These are phyloP conservation scores for Beauveria asiatica DNA, from an alignment of 2,329 filamentous ascomycete genomes.

Conservation along the genomic window DNA sequence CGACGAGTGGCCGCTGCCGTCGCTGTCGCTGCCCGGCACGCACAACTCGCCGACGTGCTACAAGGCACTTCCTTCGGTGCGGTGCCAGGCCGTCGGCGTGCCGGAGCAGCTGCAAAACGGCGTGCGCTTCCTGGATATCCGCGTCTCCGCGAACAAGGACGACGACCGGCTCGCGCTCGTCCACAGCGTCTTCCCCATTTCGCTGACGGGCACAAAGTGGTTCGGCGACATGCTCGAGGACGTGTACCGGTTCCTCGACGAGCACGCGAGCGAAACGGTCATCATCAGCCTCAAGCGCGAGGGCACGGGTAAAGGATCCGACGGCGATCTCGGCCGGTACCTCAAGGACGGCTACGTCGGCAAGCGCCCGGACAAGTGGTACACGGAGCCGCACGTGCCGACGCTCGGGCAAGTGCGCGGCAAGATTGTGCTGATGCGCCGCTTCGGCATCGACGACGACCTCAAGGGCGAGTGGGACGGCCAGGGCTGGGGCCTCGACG, in stretches of 20 bases:
- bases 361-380: conserved; percentile 57
- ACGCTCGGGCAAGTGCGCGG: conserved; percentile 70
- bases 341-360: conserved; percentile 64
- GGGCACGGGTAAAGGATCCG: conserved; percentile 70
- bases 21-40: conserved; percentile 85
- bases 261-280: conserved; percentile 72
- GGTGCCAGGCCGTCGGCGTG: conserved; percentile 78
- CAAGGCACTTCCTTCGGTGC: conserved; percentile 79
- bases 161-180: conserved; percentile 71
- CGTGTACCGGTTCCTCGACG: conserved; percentile 65
- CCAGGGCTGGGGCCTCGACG: conserved; percentile 51
- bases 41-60: conserved; percentile 89
- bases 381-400: conserved; percentile 67
- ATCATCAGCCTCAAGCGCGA: conserved; percentile 88
- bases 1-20: conserved; percentile 64
- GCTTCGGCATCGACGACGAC: conserved; percentile 60
- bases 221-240: conserved; percentile 64
- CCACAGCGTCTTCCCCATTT: conserved; percentile 83
- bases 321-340: conserved; percentile 68
- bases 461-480: conserved; percentile 39
- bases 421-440: conserved; percentile 74
- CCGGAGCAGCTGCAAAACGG: conserved; percentile 77
- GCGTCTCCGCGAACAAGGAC: conserved; percentile 49
- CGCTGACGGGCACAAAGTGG: conserved; percentile 71
- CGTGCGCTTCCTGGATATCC: conserved; percentile 88